Conservation (phyloP, 345 rosid genomes). For the Salix dunnii region DNA sequence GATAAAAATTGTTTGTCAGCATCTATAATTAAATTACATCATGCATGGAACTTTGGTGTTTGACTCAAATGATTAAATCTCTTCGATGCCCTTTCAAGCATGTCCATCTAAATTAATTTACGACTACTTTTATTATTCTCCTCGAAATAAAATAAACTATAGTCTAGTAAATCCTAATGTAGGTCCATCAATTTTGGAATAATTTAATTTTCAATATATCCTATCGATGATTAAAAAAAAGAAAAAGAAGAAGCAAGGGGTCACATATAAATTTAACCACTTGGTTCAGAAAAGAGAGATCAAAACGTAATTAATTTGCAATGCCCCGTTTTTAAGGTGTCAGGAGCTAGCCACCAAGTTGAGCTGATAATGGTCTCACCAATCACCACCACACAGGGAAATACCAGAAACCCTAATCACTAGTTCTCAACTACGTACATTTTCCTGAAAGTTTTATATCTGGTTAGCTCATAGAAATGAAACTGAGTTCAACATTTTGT, state of each 20-base stretch:
- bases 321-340: not conserved
- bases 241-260: not conserved
- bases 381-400: not conserved
- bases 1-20: constrained; percentile 21
- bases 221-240: too few relatives aligned
- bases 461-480: not conserved
- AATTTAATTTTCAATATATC: too few relatives aligned
- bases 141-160: not conserved
- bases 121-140: too few relatives aligned
- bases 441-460: not conserved
- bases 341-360: not conserved
- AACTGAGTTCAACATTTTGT: not conserved
- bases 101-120: too few relatives aligned
- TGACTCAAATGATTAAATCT: constrained; percentile 11
- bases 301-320: not conserved
- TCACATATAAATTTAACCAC: not conserved
- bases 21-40: constrained; percentile 14
- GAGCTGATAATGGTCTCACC: not conserved
- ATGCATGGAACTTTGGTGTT: constrained; percentile 21
- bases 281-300: not conserved
- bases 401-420: not conserved
- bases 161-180: not conserved
- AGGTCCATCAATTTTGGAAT: not conserved
- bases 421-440: not conserved
- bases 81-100: not conserved